These are phyloP conservation scores for Alternaria triticina DNA, from an alignment of 2,329 filamentous ascomycete genomes.

Conservation along the genomic window DNA sequence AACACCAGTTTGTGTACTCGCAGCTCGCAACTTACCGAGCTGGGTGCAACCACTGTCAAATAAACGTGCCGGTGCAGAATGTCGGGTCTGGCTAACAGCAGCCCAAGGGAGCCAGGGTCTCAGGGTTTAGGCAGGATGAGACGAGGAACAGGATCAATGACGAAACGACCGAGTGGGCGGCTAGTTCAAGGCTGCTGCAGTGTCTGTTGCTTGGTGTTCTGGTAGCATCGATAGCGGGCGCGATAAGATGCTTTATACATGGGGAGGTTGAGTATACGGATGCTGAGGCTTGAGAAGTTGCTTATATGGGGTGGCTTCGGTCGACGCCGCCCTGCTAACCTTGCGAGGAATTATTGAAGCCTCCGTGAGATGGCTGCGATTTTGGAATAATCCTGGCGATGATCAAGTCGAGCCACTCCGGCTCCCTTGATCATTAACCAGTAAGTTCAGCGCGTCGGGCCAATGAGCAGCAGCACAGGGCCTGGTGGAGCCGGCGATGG, in stretches of 20 bases:
- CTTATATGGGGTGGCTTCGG: slow-evolving; percentile 37
- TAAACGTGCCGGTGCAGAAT: slow-evolving; percentile 4
- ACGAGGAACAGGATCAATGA: slow-evolving; percentile 22
- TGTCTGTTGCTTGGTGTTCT: slow-evolving; percentile 20
- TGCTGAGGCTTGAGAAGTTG: slow-evolving; percentile 20
- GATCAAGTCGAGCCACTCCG: slow-evolving; percentile 43
- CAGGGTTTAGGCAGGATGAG: slow-evolving; percentile 20
- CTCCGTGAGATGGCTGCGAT: slow-evolving; percentile 15
- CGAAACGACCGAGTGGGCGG: slow-evolving; percentile 16
- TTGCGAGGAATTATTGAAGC: slow-evolving; percentile 36
- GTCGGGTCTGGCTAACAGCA: slow-evolving; percentile 1
- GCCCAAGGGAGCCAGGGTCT: slow-evolving; percentile 12
- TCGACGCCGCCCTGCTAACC: slow-evolving; percentile 34
- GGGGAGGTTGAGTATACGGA: neutral
- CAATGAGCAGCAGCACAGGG: slow-evolving; percentile 21
- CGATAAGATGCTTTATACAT: slow-evolving; percentile 37
- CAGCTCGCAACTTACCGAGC: slow-evolving; percentile 28
- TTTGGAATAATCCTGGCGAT: slow-evolving; percentile 39
- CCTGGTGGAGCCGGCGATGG: slow-evolving; percentile 20
- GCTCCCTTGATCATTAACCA: slow-evolving; percentile 27
- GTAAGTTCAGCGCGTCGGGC: slow-evolving; percentile 15
- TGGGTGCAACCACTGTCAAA: slow-evolving; percentile 18
- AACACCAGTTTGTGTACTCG: slow-evolving; percentile 21
- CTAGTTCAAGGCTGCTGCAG: slow-evolving; percentile 19
- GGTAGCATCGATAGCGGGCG: slow-evolving; percentile 20